A percentile compares a stretch with the other conserved stretches of the same genome.
These are phyloP conservation scores for Suhomyces bribrorum DNA, from an alignment of 1,139 yeast genomes.

Conservation along the genomic window DNA sequence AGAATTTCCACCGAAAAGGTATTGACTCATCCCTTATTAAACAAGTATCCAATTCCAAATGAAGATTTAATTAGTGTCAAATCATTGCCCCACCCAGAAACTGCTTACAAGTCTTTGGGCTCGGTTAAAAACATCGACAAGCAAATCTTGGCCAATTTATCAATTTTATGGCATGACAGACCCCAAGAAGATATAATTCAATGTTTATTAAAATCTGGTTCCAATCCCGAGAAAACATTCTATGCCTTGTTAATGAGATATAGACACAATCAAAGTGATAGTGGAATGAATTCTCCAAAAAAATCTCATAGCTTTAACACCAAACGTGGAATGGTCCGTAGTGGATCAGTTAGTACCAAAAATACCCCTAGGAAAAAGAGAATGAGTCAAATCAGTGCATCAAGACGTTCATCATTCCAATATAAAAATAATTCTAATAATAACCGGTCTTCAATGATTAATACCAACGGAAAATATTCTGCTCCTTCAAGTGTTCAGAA, in stretches of 20 bases:
- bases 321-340: constrained; percentile 25
- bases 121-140: constrained; percentile 55
- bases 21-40: constrained; percentile 71
- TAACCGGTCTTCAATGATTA: constrained; percentile 24
- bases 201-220: constrained; percentile 56
- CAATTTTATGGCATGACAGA: constrained; percentile 75
- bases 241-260: constrained; percentile 64
- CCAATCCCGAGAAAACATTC: constrained; percentile 73
- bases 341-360: constrained; percentile 17
- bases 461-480: constrained; percentile 24
- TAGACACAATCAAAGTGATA: constrained; percentile 45
- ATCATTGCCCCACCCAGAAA: constrained; percentile 64
- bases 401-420: constrained; percentile 23
- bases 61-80: constrained; percentile 53
- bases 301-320: constrained; percentile 20
- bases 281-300: constrained; percentile 18
- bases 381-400: constrained; percentile 19
- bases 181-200: constrained; percentile 55
- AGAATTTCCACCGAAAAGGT: constrained; percentile 80
- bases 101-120: constrained; percentile 53
- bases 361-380: constrained; percentile 21
- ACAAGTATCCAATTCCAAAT: constrained; percentile 57
- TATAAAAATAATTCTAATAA: constrained; percentile 17
- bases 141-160: constrained; percentile 65
- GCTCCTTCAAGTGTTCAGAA: constrained; percentile 38